Evolutionary conservation across 73 alveolate species (phyloP), one percentile per base, ranked within the genome.

Genomic region (Uronychia setigera): DNA sequence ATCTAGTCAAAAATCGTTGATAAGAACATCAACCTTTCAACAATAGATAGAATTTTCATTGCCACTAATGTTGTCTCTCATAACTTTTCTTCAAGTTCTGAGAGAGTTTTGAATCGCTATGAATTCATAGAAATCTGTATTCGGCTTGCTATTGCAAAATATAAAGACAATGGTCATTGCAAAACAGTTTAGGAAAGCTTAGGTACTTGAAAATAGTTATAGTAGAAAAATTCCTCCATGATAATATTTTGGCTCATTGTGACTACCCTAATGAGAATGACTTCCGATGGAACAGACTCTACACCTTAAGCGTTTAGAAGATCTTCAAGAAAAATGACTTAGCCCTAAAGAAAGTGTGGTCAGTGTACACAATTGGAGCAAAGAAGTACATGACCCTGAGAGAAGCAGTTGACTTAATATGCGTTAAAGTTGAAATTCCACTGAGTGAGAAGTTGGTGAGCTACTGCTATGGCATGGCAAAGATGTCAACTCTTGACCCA

Each of bases 71-170:
- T 92, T 11, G 59, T 76, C 5, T 77, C 75, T 33, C 86, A 87
- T 59, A 74, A 32, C 1, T 35, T 32, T 11, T 80, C 87, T 31
- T 88, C 82, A 1, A 59, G 59, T 11, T 74, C 93, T 13, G 92
- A 92, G 29, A 76, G 89, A 78, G 94, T 81, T 34, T 76, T 92
- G 1, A 79, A 79, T 76, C 60, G 97, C 33, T 92, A 88, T 59
- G 97, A 92, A 79, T 92, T 92, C 83, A 29, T 88, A n/a, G 97
- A 92, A 77, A 88, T 92, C 29, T 27, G 84, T 5, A 82, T 92
- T 13, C 76, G 97, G 30, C 58, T 92, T 0, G 97, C 97, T 31
- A 59, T 78, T 35, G 91, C 80, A 30, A 92, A 92, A 79, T 84
- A 80, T 58, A 79, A 77, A 74, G 79, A 85, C 58, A 76, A 60